phyloP scores from a whole-genome alignment of 2,329 filamentous ascomycete genomes.

The Aspergillus sp. region DNA sequence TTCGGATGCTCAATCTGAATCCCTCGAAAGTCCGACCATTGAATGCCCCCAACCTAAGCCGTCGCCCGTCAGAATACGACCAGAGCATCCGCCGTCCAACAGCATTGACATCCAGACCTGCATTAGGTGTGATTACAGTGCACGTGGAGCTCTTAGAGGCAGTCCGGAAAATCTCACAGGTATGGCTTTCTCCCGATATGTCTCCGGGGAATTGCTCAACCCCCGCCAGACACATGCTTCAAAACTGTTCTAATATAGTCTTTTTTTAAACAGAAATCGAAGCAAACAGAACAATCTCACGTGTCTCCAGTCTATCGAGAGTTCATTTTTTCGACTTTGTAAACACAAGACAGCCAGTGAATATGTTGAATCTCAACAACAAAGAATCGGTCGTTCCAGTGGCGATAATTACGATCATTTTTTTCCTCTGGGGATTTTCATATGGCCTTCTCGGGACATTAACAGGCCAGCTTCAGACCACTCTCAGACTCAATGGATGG shows the following conservation, averaged over 20 bases:
- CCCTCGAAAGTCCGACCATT: too few relatives aligned
- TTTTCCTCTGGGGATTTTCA: slow-evolving; percentile 85
- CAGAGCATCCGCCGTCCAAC: too few relatives aligned
- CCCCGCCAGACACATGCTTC: not conserved
- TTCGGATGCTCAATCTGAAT: too few relatives aligned
- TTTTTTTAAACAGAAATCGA: not conserved
- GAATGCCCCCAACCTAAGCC: too few relatives aligned
- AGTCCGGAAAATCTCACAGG: too few relatives aligned
- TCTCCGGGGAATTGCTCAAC: too few relatives aligned
- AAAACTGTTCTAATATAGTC: not conserved
- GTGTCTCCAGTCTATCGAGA: slow-evolving; percentile 26
- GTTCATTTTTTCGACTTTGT: slow-evolving; percentile 59
- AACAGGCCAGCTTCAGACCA: slow-evolving; percentile 55
- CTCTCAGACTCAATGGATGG: slow-evolving; percentile 37
- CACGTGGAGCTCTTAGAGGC: too few relatives aligned
- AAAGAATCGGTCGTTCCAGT: slow-evolving; percentile 55
- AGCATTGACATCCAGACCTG: too few relatives aligned
- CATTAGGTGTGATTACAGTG: too few relatives aligned
- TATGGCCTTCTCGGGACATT: slow-evolving; percentile 82
- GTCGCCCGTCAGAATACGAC: too few relatives aligned
- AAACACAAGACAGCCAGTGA: slow-evolving; percentile 52
- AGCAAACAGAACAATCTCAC: slow-evolving; percentile 12
- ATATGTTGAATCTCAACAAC: slow-evolving; percentile 55
- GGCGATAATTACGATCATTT: slow-evolving; percentile 68
- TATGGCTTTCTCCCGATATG: too few relatives aligned